Evolutionary conservation across 1,139 yeast genomes (phyloP).

Genomic region (Protomyces macrosporus): DNA sequence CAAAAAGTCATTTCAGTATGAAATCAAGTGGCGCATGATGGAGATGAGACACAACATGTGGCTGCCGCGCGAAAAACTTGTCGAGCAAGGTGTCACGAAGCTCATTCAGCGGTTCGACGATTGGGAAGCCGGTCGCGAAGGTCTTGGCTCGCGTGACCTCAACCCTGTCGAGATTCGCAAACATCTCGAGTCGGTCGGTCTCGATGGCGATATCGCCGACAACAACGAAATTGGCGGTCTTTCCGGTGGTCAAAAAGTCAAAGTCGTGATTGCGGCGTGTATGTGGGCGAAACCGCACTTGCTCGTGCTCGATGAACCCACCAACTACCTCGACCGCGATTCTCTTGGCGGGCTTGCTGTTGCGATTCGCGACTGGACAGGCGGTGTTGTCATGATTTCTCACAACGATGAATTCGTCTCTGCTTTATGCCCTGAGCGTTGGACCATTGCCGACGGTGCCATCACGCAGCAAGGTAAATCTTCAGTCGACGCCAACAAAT

Average conservation of each 20-base stretch:
- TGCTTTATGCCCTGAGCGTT: slow-evolving; percentile 96
- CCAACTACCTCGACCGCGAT: slow-evolving; percentile 95
- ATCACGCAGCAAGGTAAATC: slow-evolving; percentile 78
- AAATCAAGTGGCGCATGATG: slow-evolving; percentile 90
- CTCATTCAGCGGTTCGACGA: slow-evolving; percentile 92
- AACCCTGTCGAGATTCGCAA: slow-evolving; percentile 87
- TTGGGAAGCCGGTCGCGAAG: slow-evolving; percentile 97
- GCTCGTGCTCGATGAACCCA: slow-evolving; percentile 95
- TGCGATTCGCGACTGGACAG: slow-evolving; percentile 96
- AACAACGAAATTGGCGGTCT: slow-evolving; percentile 95
- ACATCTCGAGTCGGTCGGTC: slow-evolving; percentile 95
- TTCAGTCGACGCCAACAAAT: slow-evolving; percentile 68
- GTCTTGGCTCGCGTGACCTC: slow-evolving; percentile 92
- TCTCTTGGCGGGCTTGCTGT: slow-evolving; percentile 95
- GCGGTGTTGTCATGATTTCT: slow-evolving; percentile 98
- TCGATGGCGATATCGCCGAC: slow-evolving; percentile 96
- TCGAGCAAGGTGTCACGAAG: slow-evolving; percentile 80
- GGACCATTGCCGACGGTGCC: slow-evolving; percentile 92
- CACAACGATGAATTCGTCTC: slow-evolving; percentile 97
- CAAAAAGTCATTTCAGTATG: slow-evolving; percentile 95
- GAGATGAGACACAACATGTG: slow-evolving; percentile 89
- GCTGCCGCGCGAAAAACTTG: slow-evolving; percentile 76
- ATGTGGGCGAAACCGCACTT: slow-evolving; percentile 99
- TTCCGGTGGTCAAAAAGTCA: slow-evolving; percentile 96
- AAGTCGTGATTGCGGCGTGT: slow-evolving; percentile 98